Percentiles rank a stretch among this genome's conserved stretches.
Conservation (phyloP, 345 rosid species). For the Lumnitzera racemosa region DNA sequence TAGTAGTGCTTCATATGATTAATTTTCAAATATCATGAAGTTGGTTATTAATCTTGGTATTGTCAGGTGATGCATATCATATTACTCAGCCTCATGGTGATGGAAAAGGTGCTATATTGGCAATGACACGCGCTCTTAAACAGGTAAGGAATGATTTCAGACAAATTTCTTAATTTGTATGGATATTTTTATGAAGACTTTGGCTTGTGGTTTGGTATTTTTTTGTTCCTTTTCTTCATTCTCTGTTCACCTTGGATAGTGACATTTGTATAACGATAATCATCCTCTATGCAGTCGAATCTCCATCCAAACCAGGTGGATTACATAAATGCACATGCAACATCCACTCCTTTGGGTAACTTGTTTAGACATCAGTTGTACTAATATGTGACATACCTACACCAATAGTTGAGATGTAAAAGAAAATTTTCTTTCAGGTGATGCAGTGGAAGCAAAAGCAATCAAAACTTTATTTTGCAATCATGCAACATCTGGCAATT, state of each 20-base stretch:
- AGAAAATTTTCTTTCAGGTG: constrained; percentile 41
- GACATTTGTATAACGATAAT: constrained; percentile 1
- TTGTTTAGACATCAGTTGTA: constrained; percentile 1
- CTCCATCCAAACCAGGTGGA: constrained; percentile 70
- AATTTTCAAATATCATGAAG: background rate
- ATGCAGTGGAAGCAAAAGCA: constrained; percentile 78
- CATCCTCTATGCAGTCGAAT: constrained; percentile 55
- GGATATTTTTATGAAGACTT: too few relatives aligned
- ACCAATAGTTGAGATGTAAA: background rate
- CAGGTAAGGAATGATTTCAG: constrained; percentile 36
- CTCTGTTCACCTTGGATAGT: background rate
- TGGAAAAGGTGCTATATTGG: constrained; percentile 91
- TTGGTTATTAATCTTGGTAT: constrained; percentile 13
- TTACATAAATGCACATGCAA: constrained; percentile 93
- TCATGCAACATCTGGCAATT: constrained; percentile 68
- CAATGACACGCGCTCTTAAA: constrained; percentile 72
- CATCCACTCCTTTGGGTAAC: constrained; percentile 87
- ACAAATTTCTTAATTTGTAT: background rate
- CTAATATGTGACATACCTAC: background rate
- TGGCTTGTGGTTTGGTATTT: too few relatives aligned
- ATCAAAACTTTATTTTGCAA: constrained; percentile 63
- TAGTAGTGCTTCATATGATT: background rate
- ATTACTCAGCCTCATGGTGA: constrained; percentile 84
- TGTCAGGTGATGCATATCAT: constrained; percentile 86
- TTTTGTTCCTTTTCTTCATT: background rate